Percentiles rank a stretch among this genome's conserved stretches.
phyloP scores from a whole-genome alignment of 257 asterid genomes.

The Solanum chiquidenum region DNA sequence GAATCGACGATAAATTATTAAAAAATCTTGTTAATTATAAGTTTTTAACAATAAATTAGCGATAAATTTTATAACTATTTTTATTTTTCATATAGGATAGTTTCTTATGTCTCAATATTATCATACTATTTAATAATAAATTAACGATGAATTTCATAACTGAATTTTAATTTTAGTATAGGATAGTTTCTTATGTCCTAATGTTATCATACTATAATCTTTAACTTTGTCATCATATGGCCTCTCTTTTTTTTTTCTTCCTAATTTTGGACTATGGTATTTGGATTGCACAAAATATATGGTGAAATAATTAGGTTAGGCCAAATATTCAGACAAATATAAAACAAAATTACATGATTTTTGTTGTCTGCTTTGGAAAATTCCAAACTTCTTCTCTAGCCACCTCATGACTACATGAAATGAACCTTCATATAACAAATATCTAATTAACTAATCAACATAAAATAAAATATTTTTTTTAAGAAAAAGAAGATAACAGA shows the following conservation, averaged over 20 bases:
- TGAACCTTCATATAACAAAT: not conserved
- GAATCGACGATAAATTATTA: no score
- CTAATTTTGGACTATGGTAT: not conserved
- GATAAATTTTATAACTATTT: no score
- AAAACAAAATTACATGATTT: not conserved
- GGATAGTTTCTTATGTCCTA: no score
- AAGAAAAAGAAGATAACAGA: no score
- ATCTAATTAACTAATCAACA: not conserved
- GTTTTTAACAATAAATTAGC: not conserved
- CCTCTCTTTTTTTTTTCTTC: not conserved
- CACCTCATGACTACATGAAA: not conserved
- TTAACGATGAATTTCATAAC: no score
- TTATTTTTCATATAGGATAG: not conserved
- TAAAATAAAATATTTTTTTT: no score
- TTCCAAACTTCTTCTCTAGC: not conserved
- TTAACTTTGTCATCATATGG: not conserved
- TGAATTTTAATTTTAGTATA: no score
- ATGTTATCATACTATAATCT: not conserved
- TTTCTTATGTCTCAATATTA: not conserved
- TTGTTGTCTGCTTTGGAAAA: not conserved
- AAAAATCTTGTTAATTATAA: no score
- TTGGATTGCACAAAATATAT: not conserved
- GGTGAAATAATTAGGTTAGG: not conserved
- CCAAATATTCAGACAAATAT: not conserved
- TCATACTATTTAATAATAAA: no score